Evolutionary conservation across 805 yeast genomes (phyloP), one percentile per base, ranked within the genome.

Genomic region (Clavispora asparagi): DNA sequence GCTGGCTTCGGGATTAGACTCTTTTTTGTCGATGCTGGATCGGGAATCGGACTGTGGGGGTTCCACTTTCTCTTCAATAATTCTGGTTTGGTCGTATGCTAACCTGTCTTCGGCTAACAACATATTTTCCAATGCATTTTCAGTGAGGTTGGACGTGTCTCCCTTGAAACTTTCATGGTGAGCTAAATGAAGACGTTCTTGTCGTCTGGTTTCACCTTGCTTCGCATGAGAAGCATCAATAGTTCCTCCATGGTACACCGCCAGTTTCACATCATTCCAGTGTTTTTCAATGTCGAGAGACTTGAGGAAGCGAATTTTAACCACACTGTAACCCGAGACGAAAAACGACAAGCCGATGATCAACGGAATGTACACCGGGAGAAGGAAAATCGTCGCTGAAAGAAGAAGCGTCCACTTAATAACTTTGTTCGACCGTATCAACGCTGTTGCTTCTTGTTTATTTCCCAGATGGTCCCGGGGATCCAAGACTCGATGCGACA

Each of bases 361-460:
- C 14, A 74, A 44, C 0, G 82, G 81, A 17, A 78, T 59, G 81
- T 82, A 78, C 30, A 77, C 46, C 0, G 83, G 83, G 6, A 78
- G 43, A 14, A 70, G 46, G 10, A 71, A 52, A 16, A 57, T 32
- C 1, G 64, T 59, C 1, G 63, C 53, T 13, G 54, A 47, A n/a
- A 59, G 44, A 7, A 70, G 46, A 10, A 68, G 47, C 3, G 60
- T 38, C 16, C 60, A 42, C 37, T 63, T 56, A 6, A 64, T 47
- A 12, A 61, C 27, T 39, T 56, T 59, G 46, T 63, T 65, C 6
- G 62, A 53, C 41, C 72, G 54, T n/a, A 67, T 51, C 31, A 66
- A 46, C 27, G 73, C 64, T 7, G 73, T 67, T 8, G 60, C 71
- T 52, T 71, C 75, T 51, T 71, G 76, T 6, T 51, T 43, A 45